Conservation (phyloP, 1,139 yeast genomes). For the Geotrichum histeridarum region DNA sequence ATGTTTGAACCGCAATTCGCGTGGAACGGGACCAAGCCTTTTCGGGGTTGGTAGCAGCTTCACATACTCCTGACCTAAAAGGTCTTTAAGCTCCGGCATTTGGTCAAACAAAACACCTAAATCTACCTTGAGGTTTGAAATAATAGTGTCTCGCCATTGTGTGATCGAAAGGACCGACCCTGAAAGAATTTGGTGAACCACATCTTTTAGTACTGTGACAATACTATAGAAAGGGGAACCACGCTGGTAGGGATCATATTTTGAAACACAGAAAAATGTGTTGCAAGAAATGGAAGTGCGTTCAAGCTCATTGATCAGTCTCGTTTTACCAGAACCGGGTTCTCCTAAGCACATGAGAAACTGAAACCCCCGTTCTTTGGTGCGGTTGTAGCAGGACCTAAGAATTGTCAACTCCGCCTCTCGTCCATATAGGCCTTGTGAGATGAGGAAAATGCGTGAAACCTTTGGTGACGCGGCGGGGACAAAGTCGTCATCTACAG, state of each 20-base stretch:
- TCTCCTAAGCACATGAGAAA: conserved; percentile 43
- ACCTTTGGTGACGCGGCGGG: conserved; percentile 26
- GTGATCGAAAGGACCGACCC: conserved; percentile 40
- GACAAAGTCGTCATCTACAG: conserved; percentile 25
- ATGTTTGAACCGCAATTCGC: conserved; percentile 45
- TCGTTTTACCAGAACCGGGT: conserved; percentile 49
- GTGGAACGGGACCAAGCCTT: conserved; percentile 31
- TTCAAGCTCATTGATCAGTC: conserved; percentile 44
- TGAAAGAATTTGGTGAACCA: conserved; percentile 45
- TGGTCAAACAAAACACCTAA: conserved; percentile 43
- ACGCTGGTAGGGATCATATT: conserved; percentile 39
- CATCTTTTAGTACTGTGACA: conserved; percentile 41
- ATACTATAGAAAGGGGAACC: conserved; percentile 36
- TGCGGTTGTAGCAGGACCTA: conserved; percentile 33
- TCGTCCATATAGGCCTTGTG: conserved; percentile 42
- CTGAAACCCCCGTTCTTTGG: conserved; percentile 31
- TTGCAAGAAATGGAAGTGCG: conserved; percentile 40
- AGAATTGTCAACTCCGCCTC: conserved; percentile 35
- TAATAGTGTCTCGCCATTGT: conserved; percentile 45
- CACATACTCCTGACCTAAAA: conserved; percentile 45
- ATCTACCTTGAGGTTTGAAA: conserved; percentile 44
- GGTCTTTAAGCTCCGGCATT: conserved; percentile 45
- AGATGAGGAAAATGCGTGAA: conserved; percentile 31
- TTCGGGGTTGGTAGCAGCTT: conserved; percentile 28
- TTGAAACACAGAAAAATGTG: conserved; percentile 44